Base-by-base conservation (phyloP, 2,329 filamentous ascomycete genomes). In the Eutypa lata region DNA sequence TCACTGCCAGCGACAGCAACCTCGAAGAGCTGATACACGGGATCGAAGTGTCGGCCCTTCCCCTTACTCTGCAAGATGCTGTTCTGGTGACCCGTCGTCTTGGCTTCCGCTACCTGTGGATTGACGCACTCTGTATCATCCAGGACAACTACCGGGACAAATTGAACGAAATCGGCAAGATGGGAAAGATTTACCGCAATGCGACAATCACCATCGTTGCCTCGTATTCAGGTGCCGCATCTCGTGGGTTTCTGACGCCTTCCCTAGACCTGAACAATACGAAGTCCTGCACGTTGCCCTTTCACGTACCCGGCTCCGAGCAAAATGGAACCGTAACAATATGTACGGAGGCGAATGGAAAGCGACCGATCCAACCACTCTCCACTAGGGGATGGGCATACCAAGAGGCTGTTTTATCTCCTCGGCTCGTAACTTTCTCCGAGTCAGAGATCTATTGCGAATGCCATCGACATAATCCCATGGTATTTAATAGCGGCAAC, bases 121-220 rank as follows among this genome's bases (percentile, higher is more conserved):
- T 54, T 7, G 52, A 54, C 26, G 31, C 33, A 13, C 21, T 53
- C n/a, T 54, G 52, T 43, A 53, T 54, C 14, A 43, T 54, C 16
- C 52, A 54, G 37, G 50, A 54, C 35, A 33, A 54, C 21, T 3
- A 26, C 13, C 22, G 16, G 16, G 28, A 49, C 48, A 49, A 49
- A 31, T 14, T n/a, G 33, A 46, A 16, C n/a, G 28, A 49, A 28
- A 49, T 49, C 24, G 16, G 33, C 16, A 14, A 21, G 33, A 49
- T 49, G 48, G 33, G 35, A 38, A 38, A 49, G 11, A 49, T 49
- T 5, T 49, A 49, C 28, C 24, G 38, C 31, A 43, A 49, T 44
- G 48, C 48, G n/a, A 28, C 31, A 3, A 18, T 44, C 22, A 43
- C 38, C 19, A 49, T 49, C 11, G 48, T 44, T 10, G 48, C 45